Evolutionary conservation across 805 yeast genomes (phyloP), one percentile per base, ranked within the genome.

Genomic region (Saccharomycopsis oosterbeekiorum): DNA sequence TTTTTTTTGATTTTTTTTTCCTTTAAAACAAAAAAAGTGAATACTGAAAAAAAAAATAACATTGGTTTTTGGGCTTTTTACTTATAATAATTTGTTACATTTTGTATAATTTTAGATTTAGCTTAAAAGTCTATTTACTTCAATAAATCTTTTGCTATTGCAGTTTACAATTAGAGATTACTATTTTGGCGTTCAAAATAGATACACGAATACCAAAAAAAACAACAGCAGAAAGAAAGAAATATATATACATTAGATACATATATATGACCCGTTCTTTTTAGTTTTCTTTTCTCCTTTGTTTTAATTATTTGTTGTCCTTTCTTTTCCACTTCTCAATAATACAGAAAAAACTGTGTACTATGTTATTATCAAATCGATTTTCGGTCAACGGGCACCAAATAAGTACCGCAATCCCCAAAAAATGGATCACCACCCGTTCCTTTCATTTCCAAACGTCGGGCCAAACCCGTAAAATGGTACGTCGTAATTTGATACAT

Each of bases 31-130:
- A 17, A 43, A 47, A 24, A 21, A 24, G 6, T 29, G 11, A 47
- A 47, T 21, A 21, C 6, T 17, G 50, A 42, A 42, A 42, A 42
- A 60, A n/a, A 66, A 53, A 56, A 37, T n/a, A 24, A 63, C 62
- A 54, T 63, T 63, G 57, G 64, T 59, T 41, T 29, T 29, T 29
- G 34, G 34, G 34, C 3, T 29, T 29, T 29, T 29, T 29, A 6
- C 34, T 29, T 29, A 6, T 6, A 29, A 29, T 29, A 29, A 29
- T 29, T 29, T 29, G 34, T 29, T 29, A 29, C 6, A 29, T 29
- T 29, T 29, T 29, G 34, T 29, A 29, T 29, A 29, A 29, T 29
- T 29, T 29, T 29, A 29, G 34, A 29, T 29, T 29, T 29, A 29
- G 6, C 34, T 29, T 29, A 29, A 29, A 29, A 29, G 3, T 29